Conservation (phyloP, 768 basidiomycete genomes). For the Rhodotorula paludigena region DNA sequence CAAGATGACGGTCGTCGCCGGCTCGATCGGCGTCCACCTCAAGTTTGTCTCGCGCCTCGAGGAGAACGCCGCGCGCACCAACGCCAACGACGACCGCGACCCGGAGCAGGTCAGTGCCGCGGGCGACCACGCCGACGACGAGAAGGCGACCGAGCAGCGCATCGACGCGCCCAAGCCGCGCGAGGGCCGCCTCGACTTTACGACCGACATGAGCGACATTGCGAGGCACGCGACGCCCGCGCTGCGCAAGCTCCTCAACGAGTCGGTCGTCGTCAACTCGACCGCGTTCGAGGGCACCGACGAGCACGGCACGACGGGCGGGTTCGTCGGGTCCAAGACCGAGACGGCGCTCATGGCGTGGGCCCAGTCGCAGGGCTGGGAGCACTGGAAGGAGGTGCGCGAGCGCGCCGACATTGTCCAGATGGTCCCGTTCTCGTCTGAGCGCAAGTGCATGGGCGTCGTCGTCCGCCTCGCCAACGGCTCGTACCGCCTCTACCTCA, state of each 20-base stretch:
- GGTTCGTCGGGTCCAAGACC: slow-evolving; percentile 87
- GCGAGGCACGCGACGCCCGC: slow-evolving; percentile 60
- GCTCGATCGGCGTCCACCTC: slow-evolving; percentile 85
- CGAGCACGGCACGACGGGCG: slow-evolving; percentile 55
- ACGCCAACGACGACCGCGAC: slow-evolving; percentile 57
- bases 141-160: slow-evolving; percentile 13
- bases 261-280: slow-evolving; percentile 82
- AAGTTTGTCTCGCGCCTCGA: slow-evolving; percentile 81
- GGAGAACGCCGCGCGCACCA: slow-evolving; percentile 66
- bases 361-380: slow-evolving; percentile 74
- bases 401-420: slow-evolving; percentile 63
- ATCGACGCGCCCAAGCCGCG: slow-evolving; percentile 39
- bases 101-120: slow-evolving; percentile 29
- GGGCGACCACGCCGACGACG: slow-evolving; percentile 34
- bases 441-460: slow-evolving; percentile 90
- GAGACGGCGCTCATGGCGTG: slow-evolving; percentile 86
- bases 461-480: slow-evolving; percentile 62
- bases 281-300: slow-evolving; percentile 82
- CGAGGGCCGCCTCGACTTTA: slow-evolving; percentile 61
- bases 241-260: slow-evolving; percentile 67
- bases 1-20: slow-evolving; percentile 91
- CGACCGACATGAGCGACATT: slow-evolving; percentile 71
- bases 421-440: slow-evolving; percentile 89
- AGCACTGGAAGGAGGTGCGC: slow-evolving; percentile 62
- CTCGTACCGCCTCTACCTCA: slow-evolving; percentile 67